A percentile compares a stretch with the other conserved stretches of the same genome.
These are phyloP conservation scores for Saccharomyces kudriavzevii DNA, from an alignment of 805 yeast species.

Conservation along the genomic window DNA sequence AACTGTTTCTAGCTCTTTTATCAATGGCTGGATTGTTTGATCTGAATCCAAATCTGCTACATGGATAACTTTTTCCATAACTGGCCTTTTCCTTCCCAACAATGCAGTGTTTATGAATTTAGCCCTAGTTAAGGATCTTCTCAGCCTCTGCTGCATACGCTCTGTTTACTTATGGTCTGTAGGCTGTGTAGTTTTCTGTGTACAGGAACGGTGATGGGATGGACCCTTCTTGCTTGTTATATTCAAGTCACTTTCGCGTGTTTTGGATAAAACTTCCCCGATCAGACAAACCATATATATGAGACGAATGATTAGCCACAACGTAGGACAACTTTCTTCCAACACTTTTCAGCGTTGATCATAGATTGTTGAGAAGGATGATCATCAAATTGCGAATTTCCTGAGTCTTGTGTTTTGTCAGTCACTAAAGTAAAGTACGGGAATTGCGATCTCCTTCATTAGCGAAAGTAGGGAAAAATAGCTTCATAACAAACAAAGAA, in stretches of 20 bases:
- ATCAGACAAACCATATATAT: not conserved
- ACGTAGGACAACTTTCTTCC: not conserved
- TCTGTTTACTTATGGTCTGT: not conserved
- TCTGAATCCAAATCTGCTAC: slow-evolving; percentile 6
- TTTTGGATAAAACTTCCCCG: not conserved
- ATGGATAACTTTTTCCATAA: slow-evolving; percentile 7
- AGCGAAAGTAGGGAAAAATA: not conserved
- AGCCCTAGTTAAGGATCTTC: not conserved
- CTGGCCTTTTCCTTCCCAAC: slow-evolving; percentile 18
- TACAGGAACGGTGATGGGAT: not conserved
- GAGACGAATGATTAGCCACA: not conserved
- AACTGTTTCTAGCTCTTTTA: slow-evolving; percentile 24
- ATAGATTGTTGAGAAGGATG: not conserved
- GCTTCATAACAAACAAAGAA: not conserved
- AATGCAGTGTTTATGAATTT: slow-evolving; percentile 13
- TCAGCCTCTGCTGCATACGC: not conserved
- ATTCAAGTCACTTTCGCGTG: not conserved
- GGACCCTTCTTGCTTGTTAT: not conserved
- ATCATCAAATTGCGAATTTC: not conserved
- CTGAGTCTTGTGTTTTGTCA: not conserved
- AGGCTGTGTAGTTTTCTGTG: not conserved
- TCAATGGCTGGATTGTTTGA: slow-evolving; percentile 10
- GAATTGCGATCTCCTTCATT: not conserved
- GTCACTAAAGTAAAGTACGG: not conserved
- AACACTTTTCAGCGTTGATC: not conserved